These are phyloP conservation scores for Zancudomyces culisetae DNA, from an alignment of 371 early-diverging fungal species.

Conservation along the genomic window DNA sequence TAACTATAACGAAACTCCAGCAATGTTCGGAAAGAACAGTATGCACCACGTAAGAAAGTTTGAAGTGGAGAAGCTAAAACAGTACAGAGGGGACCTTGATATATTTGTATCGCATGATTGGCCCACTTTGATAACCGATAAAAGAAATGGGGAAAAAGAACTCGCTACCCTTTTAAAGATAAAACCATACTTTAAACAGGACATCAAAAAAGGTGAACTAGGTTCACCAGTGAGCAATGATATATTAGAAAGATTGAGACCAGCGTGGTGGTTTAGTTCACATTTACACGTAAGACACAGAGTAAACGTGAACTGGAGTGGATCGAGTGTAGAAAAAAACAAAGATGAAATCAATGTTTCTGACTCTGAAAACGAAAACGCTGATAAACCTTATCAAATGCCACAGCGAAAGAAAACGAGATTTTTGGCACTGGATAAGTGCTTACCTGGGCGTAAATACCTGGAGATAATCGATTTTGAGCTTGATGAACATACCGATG, in stretches of 20 bases:
- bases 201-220: constrained; percentile 46
- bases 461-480: constrained; percentile 19
- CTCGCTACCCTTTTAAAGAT: constrained; percentile 32
- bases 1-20: constrained; percentile 63
- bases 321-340: background rate
- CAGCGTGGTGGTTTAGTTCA: constrained; percentile 82
- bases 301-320: constrained; percentile 31
- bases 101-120: constrained; percentile 92
- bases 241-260: constrained; percentile 49
- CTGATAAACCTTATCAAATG: background rate
- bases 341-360: constrained; percentile 1
- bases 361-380: background rate
- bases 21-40: constrained; percentile 35
- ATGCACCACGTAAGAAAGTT: constrained; percentile 75
- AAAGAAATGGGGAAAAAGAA: constrained; percentile 48
- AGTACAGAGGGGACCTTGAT: constrained; percentile 50
- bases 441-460: constrained; percentile 15
- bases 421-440: constrained; percentile 26
- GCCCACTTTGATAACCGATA: constrained; percentile 76
- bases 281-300: constrained; percentile 81
- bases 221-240: constrained; percentile 51
- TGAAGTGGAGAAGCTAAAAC: constrained; percentile 53
- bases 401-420: constrained; percentile 7
- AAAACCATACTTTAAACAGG: constrained; percentile 51
- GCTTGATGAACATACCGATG: constrained; percentile 3